A percentile compares a stretch with the other conserved stretches of the same genome.
phyloP scores from a whole-genome alignment of 116 monocot genomes.

The Thalassia testudinum region DNA sequence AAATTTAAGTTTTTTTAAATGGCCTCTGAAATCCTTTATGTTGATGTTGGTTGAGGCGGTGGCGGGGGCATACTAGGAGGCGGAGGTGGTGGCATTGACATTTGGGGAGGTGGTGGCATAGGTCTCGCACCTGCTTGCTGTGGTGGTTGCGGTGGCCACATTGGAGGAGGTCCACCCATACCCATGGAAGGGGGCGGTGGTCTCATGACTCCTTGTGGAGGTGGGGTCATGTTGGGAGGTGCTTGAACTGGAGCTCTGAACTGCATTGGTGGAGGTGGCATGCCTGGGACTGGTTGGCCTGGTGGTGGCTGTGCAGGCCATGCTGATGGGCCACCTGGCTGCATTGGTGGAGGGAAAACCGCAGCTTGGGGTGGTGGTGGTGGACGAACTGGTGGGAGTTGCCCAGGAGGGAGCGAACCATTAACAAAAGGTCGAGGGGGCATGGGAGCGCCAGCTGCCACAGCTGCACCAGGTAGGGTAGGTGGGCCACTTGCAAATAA shows the following conservation, averaged over 20 bases:
- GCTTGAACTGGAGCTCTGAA: constrained; percentile 29
- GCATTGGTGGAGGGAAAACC: constrained; percentile 54
- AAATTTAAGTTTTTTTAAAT: no score
- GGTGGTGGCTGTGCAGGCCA: constrained; percentile 50
- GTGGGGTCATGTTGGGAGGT: constrained; percentile 9
- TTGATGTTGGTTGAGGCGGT: no score
- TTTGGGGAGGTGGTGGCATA: constrained; percentile 28
- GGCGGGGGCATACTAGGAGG: neutral
- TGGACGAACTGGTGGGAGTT: constrained; percentile 28
- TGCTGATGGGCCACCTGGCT: constrained; percentile 23
- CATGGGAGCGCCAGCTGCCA: constrained; percentile 8
- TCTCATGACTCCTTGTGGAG: constrained; percentile 17
- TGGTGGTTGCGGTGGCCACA: constrained; percentile 48
- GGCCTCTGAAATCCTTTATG: no score
- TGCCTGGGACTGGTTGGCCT: constrained; percentile 4
- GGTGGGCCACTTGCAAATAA: constrained; percentile 80
- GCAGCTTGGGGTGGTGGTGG: constrained; percentile 28
- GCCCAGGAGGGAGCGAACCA: constrained; percentile 33
- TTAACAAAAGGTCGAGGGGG: constrained; percentile 45
- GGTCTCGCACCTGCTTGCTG: constrained; percentile 18
- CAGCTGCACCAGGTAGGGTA: constrained; percentile 30
- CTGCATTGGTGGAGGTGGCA: constrained; percentile 33
- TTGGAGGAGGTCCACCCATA: constrained; percentile 19
- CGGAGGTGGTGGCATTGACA: constrained; percentile 17
- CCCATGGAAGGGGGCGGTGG: constrained; percentile 34